Conservation (phyloP, 2,329 filamentous ascomycete genomes). For the Aspergillus uvarum region DNA sequence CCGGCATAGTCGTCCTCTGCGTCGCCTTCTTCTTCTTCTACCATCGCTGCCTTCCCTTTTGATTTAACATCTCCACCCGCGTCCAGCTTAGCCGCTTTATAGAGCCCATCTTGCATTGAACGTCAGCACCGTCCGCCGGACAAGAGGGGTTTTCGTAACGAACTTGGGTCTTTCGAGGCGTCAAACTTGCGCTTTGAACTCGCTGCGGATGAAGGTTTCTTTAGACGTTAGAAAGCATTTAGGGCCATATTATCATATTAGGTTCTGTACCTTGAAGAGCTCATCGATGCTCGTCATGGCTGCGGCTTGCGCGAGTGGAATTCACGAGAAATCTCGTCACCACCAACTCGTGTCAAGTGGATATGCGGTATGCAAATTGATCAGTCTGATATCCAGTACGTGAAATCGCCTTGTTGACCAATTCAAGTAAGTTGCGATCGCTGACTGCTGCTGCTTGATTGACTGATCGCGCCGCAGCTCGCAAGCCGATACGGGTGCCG, state of each 20-base stretch:
- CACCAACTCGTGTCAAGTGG: neutral
- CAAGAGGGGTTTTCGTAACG: slow-evolving; percentile 14
- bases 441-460: neutral
- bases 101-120: slow-evolving; percentile 49
- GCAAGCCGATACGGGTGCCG: slow-evolving; percentile 28
- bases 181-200: slow-evolving; percentile 61
- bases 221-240: slow-evolving; percentile 18
- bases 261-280: slow-evolving; percentile 53
- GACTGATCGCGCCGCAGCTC: slow-evolving; percentile 17
- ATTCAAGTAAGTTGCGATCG: neutral
- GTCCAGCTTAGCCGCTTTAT: slow-evolving; percentile 60
- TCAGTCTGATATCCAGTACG: neutral
- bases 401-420: neutral
- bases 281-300: slow-evolving; percentile 62
- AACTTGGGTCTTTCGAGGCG: slow-evolving; percentile 52
- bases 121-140: slow-evolving; percentile 16
- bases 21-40: slow-evolving; percentile 46
- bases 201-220: slow-evolving; percentile 51
- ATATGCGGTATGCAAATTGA: neutral
- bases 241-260: neutral
- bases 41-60: slow-evolving; percentile 45
- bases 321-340: neutral
- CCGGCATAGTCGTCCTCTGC: slow-evolving; percentile 52
- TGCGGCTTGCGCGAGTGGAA: slow-evolving; percentile 17
- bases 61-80: slow-evolving; percentile 52